Percentiles rank a stretch among this genome's conserved stretches.
Evolutionary conservation across 1,139 yeast species (phyloP).

Genomic region (Groenewaldozyma sp.): DNA sequence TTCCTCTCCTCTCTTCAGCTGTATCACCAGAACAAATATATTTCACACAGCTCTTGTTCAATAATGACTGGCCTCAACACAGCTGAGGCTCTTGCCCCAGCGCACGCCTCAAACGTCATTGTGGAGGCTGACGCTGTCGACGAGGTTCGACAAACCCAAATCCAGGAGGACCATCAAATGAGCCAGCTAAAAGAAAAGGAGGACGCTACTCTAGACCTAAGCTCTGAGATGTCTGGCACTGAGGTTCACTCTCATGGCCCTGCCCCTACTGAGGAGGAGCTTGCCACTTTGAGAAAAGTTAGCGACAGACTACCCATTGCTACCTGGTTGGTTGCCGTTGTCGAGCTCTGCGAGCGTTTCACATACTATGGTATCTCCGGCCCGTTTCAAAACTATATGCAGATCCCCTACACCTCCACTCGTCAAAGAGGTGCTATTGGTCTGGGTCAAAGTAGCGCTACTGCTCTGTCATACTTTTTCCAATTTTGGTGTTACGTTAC

Average conservation of each 20-base stretch:
- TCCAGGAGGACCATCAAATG: no score
- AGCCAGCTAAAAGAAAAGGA: slow-evolving; percentile 1
- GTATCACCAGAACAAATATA: no score
- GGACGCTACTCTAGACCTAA: not conserved
- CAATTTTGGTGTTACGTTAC: slow-evolving; percentile 80
- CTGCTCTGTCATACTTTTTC: slow-evolving; percentile 66
- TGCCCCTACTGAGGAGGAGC: slow-evolving; percentile 38
- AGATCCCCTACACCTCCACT: slow-evolving; percentile 31
- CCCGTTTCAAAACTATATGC: slow-evolving; percentile 74
- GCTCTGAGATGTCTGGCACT: slow-evolving; percentile 2
- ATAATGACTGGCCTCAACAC: no score
- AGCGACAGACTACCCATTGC: slow-evolving; percentile 35
- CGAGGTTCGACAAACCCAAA: not conserved
- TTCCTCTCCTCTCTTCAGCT: no score
- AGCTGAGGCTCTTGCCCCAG: not conserved
- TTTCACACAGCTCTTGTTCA: no score
- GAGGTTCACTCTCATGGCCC: slow-evolving; percentile 27
- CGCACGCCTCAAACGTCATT: not conserved
- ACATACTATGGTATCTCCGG: slow-evolving; percentile 75
- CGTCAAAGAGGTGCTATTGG: slow-evolving; percentile 54
- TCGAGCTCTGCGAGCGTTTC: slow-evolving; percentile 76
- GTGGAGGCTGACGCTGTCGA: not conserved
- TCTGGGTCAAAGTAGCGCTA: slow-evolving; percentile 56
- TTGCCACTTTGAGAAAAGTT: slow-evolving; percentile 37
- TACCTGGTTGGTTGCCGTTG: slow-evolving; percentile 67